A percentile compares a stretch with the other conserved stretches of the same genome.
These are phyloP conservation scores for Phytophthora kernoviae DNA, from an alignment of 352 stramenopile species.

Conservation along the genomic window DNA sequence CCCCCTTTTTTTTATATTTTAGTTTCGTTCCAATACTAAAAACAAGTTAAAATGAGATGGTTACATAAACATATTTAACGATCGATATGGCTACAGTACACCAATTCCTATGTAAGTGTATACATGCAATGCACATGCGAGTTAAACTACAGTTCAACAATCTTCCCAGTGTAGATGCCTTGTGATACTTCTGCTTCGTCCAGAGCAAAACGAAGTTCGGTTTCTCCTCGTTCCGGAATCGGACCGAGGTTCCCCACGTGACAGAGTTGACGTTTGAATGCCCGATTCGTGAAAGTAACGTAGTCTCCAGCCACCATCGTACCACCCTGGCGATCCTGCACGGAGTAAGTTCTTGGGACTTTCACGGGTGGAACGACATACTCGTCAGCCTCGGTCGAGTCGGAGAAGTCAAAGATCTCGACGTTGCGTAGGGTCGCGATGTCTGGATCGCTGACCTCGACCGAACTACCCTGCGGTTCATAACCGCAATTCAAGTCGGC, in stretches of 20 bases:
- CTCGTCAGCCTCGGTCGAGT: not conserved
- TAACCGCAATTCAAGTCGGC: conserved; percentile 15
- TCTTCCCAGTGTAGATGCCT: not conserved
- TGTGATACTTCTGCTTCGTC: not conserved
- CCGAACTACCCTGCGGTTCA: conserved; percentile 9
- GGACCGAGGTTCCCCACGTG: conserved; percentile 14
- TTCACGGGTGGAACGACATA: conserved; percentile 37
- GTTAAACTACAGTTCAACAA: not conserved
- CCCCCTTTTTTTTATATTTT: no score
- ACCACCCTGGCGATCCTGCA: conserved; percentile 34
- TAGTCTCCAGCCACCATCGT: conserved; percentile 32
- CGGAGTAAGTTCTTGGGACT: conserved; percentile 32
- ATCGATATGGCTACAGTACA: no score
- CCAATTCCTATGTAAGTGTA: no score
- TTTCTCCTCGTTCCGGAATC: conserved; percentile 25
- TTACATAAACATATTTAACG: no score
- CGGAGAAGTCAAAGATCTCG: conserved; percentile 1
- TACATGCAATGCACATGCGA: no score
- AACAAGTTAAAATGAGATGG: no score
- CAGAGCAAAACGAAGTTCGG: not conserved
- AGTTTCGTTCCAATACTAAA: no score
- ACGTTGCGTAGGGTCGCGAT: not conserved
- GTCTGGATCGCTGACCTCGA: not conserved
- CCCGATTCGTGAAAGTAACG: conserved; percentile 41
- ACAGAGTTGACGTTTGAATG: conserved; percentile 34